phyloP scores from a whole-genome alignment of 1,284 basidiomycete genomes.

The Moesziomyces globuligerus region DNA sequence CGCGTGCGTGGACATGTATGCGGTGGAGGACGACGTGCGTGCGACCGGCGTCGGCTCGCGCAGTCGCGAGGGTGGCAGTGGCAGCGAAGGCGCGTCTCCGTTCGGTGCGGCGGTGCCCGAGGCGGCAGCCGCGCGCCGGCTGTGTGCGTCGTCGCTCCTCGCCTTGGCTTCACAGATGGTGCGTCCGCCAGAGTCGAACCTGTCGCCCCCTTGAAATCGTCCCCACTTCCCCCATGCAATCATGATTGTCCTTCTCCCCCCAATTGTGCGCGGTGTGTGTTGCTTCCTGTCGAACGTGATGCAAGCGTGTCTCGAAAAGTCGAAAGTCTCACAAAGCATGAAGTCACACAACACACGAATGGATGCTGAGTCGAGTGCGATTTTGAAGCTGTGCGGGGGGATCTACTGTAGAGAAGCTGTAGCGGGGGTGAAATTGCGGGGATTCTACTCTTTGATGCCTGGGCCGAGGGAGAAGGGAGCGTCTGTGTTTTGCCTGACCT shows the following conservation, averaged over 20 bases:
- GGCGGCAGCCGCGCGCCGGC: conserved; percentile 14
- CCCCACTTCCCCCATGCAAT: too few relatives aligned
- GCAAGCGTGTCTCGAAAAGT: too few relatives aligned
- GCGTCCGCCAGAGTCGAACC: conserved; percentile 41
- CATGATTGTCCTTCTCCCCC: too few relatives aligned
- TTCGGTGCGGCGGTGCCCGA: conserved; percentile 3
- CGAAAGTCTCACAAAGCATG: too few relatives aligned
- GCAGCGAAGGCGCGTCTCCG: conserved; percentile 10
- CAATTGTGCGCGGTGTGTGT: too few relatives aligned
- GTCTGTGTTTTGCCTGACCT: conserved; percentile 84
- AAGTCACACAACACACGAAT: too few relatives aligned
- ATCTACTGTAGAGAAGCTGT: not conserved
- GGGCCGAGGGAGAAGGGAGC: conserved; percentile 74
- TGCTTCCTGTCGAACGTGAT: too few relatives aligned
- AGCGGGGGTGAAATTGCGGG: too few relatives aligned
- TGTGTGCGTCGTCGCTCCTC: conserved; percentile 14
- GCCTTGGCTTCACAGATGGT: conserved; percentile 48
- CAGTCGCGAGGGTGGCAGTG: not conserved
- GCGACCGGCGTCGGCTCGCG: not conserved
- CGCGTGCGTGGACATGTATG: not conserved
- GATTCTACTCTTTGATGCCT: conserved; percentile 13
- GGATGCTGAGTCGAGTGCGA: too few relatives aligned
- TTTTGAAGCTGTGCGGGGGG: not conserved
- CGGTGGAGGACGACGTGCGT: not conserved
- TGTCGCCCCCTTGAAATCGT: too few relatives aligned